Evolutionary conservation across 2,329 filamentous ascomycete genomes (phyloP).

Genomic region (Zymoseptoria tritici): DNA sequence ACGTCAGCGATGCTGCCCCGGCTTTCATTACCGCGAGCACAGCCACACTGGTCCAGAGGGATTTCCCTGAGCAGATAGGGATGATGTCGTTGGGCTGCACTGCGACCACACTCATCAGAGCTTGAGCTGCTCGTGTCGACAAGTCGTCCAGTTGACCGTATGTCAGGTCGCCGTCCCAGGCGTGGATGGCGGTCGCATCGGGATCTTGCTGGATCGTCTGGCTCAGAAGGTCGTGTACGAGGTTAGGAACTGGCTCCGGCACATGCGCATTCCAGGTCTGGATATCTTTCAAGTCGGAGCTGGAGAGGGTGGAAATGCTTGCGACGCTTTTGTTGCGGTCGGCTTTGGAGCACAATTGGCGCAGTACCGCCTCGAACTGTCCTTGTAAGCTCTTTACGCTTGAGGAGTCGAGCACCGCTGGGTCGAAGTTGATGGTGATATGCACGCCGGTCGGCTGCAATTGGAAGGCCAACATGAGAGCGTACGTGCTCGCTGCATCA

Average conservation of each 20-base stretch:
- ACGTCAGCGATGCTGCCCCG: constrained; percentile 14
- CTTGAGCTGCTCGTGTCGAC: neutral
- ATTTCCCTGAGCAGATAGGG: constrained; percentile 25
- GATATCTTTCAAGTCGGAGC: constrained; percentile 3
- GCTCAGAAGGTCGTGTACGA: constrained; percentile 3
- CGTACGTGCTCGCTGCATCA: constrained; percentile 1
- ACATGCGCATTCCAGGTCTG: constrained; percentile 3
- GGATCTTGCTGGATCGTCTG: neutral
- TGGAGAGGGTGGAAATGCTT: neutral
- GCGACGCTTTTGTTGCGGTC: neutral
- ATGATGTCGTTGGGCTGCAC: constrained; percentile 12
- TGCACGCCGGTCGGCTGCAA: neutral
- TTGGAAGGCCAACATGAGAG: constrained; percentile 6
- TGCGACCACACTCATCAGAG: neutral
- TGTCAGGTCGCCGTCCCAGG: constrained; percentile 25
- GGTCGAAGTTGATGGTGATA: constrained; percentile 3
- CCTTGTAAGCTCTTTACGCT: neutral
- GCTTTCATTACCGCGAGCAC: constrained; percentile 26
- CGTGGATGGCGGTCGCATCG: constrained; percentile 11
- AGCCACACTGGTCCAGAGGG: constrained; percentile 21
- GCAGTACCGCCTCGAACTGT: constrained; percentile 7
- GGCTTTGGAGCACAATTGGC: constrained; percentile 1
- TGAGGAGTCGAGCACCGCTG: constrained; percentile 1
- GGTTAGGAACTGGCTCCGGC: neutral
- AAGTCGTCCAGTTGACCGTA: constrained; percentile 14